Conservation (phyloP, 208 protist genomes). For the Crithidia brevicula region DNA sequence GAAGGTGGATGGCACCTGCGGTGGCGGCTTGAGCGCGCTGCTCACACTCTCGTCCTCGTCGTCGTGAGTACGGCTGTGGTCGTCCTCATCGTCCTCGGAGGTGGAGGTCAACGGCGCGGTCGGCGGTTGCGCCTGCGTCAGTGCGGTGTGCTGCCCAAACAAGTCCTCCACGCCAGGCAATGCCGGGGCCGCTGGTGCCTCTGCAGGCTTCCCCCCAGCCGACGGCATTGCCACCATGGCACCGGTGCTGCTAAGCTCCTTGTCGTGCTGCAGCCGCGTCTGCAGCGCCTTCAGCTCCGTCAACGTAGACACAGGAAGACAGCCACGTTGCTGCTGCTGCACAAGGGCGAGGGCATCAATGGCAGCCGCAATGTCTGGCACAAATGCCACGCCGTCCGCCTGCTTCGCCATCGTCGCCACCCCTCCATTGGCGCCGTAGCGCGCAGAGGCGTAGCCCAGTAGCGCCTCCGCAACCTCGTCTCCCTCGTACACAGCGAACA, state of each 20-base stretch:
- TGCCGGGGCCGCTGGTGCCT: neutral
- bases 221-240: slow-evolving; percentile 19
- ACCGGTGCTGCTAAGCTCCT: neutral
- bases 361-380: slow-evolving; percentile 52
- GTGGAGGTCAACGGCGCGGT: slow-evolving; percentile 7
- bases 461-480: slow-evolving; percentile 76
- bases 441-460: slow-evolving; percentile 38
- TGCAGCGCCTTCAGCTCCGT: slow-evolving; percentile 63
- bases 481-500: slow-evolving; percentile 62
- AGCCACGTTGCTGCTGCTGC: slow-evolving; percentile 51
- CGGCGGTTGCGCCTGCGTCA: slow-evolving; percentile 1
- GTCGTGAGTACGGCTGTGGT: neutral
- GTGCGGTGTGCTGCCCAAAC: neutral
- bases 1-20: slow-evolving; percentile 14
- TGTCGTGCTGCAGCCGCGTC: slow-evolving; percentile 30
- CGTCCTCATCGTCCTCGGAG: neutral
- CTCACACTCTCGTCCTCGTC: neutral
- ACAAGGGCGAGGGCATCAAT: slow-evolving; percentile 48
- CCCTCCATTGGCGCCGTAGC: slow-evolving; percentile 35
- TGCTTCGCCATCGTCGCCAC: slow-evolving; percentile 47
- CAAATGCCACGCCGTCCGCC: slow-evolving; percentile 46
- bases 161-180: slow-evolving; percentile 7
- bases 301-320: slow-evolving; percentile 56
- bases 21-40: slow-evolving; percentile 4
- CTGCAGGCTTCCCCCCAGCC: neutral